Evolutionary conservation across 2,329 filamentous ascomycete genomes (phyloP).

Genomic region (Alternaria gaisen): DNA sequence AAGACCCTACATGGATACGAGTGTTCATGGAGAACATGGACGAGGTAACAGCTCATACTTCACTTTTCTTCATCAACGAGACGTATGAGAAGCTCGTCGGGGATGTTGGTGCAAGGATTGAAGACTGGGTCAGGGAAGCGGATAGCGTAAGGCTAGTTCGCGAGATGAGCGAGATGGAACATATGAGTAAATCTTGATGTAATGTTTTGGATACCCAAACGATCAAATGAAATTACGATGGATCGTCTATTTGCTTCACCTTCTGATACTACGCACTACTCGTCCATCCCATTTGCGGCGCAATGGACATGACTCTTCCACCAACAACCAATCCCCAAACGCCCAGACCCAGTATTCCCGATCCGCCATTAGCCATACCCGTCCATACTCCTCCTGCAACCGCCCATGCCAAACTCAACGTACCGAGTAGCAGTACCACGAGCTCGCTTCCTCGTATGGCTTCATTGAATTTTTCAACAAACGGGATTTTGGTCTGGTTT

Average conservation of each 20-base stretch:
- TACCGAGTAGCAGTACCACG: slow-evolving; percentile 36
- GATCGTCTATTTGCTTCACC: too few species aligned
- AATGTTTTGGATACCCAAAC: slow-evolving; percentile 3
- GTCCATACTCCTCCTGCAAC: slow-evolving; percentile 28
- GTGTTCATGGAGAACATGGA: slow-evolving; percentile 85
- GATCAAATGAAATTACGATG: neutral
- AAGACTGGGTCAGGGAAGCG: slow-evolving; percentile 75
- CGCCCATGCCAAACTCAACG: slow-evolving; percentile 32
- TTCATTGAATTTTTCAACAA: slow-evolving; percentile 50
- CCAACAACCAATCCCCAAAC: slow-evolving; percentile 14
- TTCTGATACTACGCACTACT: neutral
- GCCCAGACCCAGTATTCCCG: slow-evolving; percentile 14
- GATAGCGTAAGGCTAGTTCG: slow-evolving; percentile 43
- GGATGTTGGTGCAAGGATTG: slow-evolving; percentile 72
- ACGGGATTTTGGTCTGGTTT: slow-evolving; percentile 45
- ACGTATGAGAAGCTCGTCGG: slow-evolving; percentile 82
- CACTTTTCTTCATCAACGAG: slow-evolving; percentile 76
- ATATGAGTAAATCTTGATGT: slow-evolving; percentile 6
- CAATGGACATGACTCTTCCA: slow-evolving; percentile 7
- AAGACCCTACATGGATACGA: slow-evolving; percentile 77
- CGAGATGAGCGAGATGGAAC: slow-evolving; percentile 26
- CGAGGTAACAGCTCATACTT: slow-evolving; percentile 85
- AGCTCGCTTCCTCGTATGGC: slow-evolving; percentile 45
- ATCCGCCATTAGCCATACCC: slow-evolving; percentile 16
- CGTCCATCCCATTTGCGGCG: slow-evolving; percentile 10